phyloP scores from a whole-genome alignment of 352 stramenopile genomes.

The Pelagophyceae sp. region DNA sequence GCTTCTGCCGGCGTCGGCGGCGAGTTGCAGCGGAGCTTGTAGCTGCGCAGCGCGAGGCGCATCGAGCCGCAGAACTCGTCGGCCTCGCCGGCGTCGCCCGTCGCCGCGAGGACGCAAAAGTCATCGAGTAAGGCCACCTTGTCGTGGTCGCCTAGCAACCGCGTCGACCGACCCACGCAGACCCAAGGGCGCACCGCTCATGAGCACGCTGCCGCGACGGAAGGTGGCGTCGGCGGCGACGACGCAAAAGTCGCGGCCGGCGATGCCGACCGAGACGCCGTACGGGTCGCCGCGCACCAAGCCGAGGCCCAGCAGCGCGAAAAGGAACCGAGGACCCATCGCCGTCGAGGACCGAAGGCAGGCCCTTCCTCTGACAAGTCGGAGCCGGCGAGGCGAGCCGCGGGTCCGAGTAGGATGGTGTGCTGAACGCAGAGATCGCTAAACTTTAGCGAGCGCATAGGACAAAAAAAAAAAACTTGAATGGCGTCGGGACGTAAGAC shows the following conservation, averaged over 20 bases:
- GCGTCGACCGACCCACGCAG: neutral
- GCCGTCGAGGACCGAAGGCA: no score
- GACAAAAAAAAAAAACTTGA: no score
- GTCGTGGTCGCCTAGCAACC: neutral
- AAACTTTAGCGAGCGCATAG: no score
- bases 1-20: neutral
- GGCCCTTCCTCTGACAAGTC: no score
- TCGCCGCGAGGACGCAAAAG: neutral
- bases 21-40: neutral
- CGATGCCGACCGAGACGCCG: constrained; percentile 1
- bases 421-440: no score
- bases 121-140: neutral
- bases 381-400: no score
- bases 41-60: neutral
- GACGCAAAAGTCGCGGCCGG: neutral
- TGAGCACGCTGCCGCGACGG: neutral
- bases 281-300: neutral
- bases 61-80: neutral
- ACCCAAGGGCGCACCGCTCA: neutral
- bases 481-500: no score
- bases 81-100: neutral
- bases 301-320: neutral
- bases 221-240: neutral
- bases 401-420: no score
- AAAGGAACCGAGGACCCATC: no score